Conservation (phyloP, 2,329 filamentous ascomycete genomes). For the Paradendryphiella salina region DNA sequence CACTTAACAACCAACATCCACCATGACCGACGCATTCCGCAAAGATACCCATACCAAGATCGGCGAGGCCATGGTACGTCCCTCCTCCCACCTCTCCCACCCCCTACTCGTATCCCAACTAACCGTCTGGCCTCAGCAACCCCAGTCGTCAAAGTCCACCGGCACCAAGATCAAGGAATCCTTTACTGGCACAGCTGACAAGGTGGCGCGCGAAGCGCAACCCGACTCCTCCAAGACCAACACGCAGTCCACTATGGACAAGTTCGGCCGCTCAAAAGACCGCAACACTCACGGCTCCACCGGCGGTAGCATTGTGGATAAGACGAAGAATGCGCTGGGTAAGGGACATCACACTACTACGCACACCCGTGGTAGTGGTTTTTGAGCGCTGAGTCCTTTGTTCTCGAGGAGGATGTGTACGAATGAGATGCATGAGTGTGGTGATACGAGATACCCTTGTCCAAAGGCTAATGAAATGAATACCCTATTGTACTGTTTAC, state of each 20-base stretch:
- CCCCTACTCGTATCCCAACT: neutral
- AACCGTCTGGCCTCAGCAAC: constrained; percentile 48
- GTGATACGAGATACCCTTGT: constrained; percentile 27
- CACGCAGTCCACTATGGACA: constrained; percentile 54
- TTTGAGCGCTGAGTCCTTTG: neutral
- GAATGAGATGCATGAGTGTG: constrained; percentile 1
- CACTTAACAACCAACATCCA: constrained; percentile 37
- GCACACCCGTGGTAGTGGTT: constrained; percentile 3
- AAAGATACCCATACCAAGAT: constrained; percentile 63
- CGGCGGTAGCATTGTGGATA: constrained; percentile 49
- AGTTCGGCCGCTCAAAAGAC: constrained; percentile 47
- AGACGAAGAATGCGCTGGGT: constrained; percentile 55
- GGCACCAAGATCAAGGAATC: constrained; percentile 61
- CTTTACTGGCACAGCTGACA: constrained; percentile 60
- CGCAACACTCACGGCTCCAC: constrained; percentile 44
- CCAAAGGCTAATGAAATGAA: constrained; percentile 22
- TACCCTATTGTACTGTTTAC: neutral
- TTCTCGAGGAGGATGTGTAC: neutral
- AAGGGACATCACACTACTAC: constrained; percentile 47
- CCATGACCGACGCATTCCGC: constrained; percentile 65
- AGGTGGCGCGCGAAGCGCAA: constrained; percentile 48
- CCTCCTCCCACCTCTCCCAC: neutral
- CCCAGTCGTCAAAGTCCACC: constrained; percentile 64
- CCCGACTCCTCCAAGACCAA: constrained; percentile 58
- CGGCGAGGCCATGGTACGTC: constrained; percentile 51